A percentile compares a stretch with the other conserved stretches of the same genome.
Evolutionary conservation across 371 early-diverging fungal species (phyloP).

Genomic region (Actinomortierella ambigua): DNA sequence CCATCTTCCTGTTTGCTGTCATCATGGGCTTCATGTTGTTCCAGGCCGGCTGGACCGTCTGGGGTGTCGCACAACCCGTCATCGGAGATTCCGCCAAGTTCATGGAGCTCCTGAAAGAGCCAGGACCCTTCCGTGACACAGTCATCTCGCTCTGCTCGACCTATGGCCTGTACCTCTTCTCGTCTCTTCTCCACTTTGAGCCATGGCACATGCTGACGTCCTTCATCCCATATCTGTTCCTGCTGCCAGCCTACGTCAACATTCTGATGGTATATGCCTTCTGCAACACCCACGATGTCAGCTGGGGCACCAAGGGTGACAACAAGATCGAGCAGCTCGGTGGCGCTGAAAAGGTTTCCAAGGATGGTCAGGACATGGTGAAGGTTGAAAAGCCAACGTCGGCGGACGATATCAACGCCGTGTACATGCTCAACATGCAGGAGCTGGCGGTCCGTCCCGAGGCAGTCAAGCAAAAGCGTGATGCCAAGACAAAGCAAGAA

Average conservation of each 20-base stretch:
- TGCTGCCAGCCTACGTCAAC: slow-evolving; percentile 84
- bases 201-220: slow-evolving; percentile 96
- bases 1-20: slow-evolving; percentile 71
- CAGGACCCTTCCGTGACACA: slow-evolving; percentile 78
- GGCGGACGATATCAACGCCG: slow-evolving; percentile 51
- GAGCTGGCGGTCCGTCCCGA: slow-evolving; percentile 50
- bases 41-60: slow-evolving; percentile 59
- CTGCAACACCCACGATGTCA: slow-evolving; percentile 91
- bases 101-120: slow-evolving; percentile 9
- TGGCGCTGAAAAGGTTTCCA: slow-evolving; percentile 29
- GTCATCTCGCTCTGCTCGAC: slow-evolving; percentile 83
- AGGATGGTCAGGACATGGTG: slow-evolving; percentile 45
- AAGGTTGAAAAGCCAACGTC: slow-evolving; percentile 46
- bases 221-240: slow-evolving; percentile 83
- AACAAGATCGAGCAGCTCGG: slow-evolving; percentile 40
- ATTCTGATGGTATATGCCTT: slow-evolving; percentile 93
- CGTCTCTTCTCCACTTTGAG: slow-evolving; percentile 80
- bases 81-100: slow-evolving; percentile 24
- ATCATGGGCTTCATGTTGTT: slow-evolving; percentile 82
- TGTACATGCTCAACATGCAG: slow-evolving; percentile 69
- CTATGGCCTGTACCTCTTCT: slow-evolving; percentile 81
- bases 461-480: slow-evolving; percentile 58
- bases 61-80: slow-evolving; percentile 42
- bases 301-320: slow-evolving; percentile 96
- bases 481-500: slow-evolving; percentile 81